These are phyloP conservation scores for Boletus sp. DNA, from an alignment of 768 basidiomycete species.

Conservation along the genomic window DNA sequence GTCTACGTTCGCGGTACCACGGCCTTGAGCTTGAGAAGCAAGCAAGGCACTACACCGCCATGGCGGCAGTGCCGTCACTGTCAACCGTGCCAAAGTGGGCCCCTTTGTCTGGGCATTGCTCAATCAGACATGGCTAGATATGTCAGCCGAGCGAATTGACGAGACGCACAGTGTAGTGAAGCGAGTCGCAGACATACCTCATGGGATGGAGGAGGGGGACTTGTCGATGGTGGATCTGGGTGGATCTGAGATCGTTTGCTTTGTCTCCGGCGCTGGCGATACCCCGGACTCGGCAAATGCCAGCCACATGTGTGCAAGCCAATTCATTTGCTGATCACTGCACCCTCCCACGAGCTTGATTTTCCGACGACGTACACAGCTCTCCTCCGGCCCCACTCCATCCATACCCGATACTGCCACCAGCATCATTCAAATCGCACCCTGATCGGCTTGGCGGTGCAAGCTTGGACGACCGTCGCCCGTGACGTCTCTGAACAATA, in stretches of 20 bases:
- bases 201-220: not conserved
- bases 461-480: not conserved
- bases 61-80: constrained; percentile 21
- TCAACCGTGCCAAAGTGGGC: too few species aligned
- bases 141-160: not conserved
- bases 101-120: not conserved
- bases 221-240: constrained; percentile 16
- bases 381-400: constrained; percentile 4
- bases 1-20: not conserved
- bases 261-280: constrained; percentile 32
- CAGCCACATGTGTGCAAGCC: not conserved
- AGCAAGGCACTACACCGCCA: not conserved
- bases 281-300: constrained; percentile 32
- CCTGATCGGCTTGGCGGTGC: not conserved
- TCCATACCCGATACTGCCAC: constrained; percentile 15
- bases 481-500: too few species aligned
- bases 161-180: not conserved
- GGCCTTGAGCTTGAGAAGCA: constrained; percentile 8
- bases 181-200: not conserved
- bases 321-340: constrained; percentile 4
- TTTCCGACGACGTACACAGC: not conserved
- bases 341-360: not conserved
- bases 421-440: not conserved
- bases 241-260: constrained; percentile 32
- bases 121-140: not conserved